phyloP scores from a whole-genome alignment of 192 early-diverging fungal species.

The Ambispora gerdemannii region DNA sequence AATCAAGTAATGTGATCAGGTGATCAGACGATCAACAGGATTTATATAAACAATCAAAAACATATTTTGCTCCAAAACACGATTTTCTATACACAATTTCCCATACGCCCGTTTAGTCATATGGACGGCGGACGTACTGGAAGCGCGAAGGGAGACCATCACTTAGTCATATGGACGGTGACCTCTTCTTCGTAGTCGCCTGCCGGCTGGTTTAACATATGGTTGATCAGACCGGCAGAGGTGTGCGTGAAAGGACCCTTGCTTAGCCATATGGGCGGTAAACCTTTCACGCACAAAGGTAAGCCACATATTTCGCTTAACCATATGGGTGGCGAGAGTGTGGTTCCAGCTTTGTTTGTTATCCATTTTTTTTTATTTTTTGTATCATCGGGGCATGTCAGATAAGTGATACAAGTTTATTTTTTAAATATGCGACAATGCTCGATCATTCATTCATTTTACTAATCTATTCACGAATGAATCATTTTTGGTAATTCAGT shows the following conservation, averaged over 20 bases:
- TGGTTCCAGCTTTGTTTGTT: conserved; percentile 9
- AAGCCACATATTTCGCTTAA: conserved; percentile 20
- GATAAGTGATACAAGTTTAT: too few relatives aligned
- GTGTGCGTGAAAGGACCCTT: conserved; percentile 29
- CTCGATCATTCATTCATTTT: conserved; percentile 16
- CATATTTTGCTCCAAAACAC: too few relatives aligned
- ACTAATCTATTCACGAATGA: conserved; percentile 5
- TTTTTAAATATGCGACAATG: conserved; percentile 20
- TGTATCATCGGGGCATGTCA: too few relatives aligned
- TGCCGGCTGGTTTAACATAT: conserved; percentile 31
- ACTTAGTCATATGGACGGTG: conserved; percentile 25
- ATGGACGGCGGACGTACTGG: conserved; percentile 23
- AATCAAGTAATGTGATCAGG: too few relatives aligned
- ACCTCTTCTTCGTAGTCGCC: conserved; percentile 28
- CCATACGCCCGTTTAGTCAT: conserved; percentile 20
- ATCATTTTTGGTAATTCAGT: too few relatives aligned
- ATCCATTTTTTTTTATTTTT: too few relatives aligned
- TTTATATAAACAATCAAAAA: too few relatives aligned
- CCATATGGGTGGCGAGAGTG: conserved; percentile 17
- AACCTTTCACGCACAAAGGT: conserved; percentile 29
- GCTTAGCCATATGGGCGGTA: conserved; percentile 27
- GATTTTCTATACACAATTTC: conserved; percentile 1
- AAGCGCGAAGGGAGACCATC: conserved; percentile 26
- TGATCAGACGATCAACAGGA: too few relatives aligned
- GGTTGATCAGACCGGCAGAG: conserved; percentile 23